Percentiles rank a stretch among this genome's conserved stretches.
phyloP scores from a whole-genome alignment of 805 yeast genomes.

The Ogataea polymorpha region DNA sequence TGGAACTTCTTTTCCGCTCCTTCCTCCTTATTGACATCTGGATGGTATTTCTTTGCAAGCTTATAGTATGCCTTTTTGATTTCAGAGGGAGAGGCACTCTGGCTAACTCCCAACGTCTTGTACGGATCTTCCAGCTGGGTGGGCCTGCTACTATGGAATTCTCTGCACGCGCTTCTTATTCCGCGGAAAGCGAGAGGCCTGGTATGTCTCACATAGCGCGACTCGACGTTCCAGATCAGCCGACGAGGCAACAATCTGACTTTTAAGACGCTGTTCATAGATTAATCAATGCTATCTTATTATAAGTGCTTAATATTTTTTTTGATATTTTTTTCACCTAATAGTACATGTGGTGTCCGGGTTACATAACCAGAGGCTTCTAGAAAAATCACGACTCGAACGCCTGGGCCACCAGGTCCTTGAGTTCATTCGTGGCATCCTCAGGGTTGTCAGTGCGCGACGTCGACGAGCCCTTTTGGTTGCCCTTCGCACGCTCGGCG shows the following conservation, averaged over 20 bases:
- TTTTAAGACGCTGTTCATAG: conserved; percentile 2
- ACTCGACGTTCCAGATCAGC: not conserved
- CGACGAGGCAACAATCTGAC: conserved; percentile 3
- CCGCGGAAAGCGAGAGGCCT: not conserved
- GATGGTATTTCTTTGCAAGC: conserved; percentile 91
- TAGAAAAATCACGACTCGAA: conserved; percentile 24
- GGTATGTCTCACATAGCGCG: not conserved
- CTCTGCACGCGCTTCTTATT: conserved; percentile 10
- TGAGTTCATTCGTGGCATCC: conserved; percentile 30
- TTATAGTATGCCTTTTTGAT: conserved; percentile 94
- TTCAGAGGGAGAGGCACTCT: conserved; percentile 69
- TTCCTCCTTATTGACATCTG: conserved; percentile 90
- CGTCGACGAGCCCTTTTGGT: not conserved
- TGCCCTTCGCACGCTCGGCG: conserved; percentile 6
- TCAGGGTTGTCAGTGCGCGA: conserved; percentile 14
- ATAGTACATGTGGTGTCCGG: conserved; percentile 4
- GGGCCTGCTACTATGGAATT: conserved; percentile 43
- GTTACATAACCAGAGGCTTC: conserved; percentile 14
- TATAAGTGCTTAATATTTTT: not conserved
- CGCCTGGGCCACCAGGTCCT: conserved; percentile 34
- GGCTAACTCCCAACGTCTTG: conserved; percentile 72
- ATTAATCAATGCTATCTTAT: not conserved
- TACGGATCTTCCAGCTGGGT: conserved; percentile 67
- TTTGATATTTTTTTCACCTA: not conserved
- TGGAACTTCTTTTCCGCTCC: conserved; percentile 89